Evolutionary conservation across 2,329 filamentous ascomycete genomes (phyloP).

Genomic region (Dactylonectria estremocensis): DNA sequence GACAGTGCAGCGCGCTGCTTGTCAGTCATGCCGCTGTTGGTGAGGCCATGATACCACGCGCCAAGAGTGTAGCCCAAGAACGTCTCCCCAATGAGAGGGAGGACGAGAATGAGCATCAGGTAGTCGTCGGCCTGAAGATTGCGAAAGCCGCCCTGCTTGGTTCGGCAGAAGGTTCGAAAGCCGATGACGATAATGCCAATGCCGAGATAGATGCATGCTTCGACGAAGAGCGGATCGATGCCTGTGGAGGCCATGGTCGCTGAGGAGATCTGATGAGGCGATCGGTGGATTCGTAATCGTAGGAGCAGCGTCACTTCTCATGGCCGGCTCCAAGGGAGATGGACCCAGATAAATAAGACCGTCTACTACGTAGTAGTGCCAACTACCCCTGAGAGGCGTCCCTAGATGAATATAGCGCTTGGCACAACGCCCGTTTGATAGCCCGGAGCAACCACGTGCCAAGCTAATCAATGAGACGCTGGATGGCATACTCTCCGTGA

Average conservation of each 20-base stretch:
- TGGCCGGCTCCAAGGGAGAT: not conserved
- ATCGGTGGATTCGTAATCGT: not conserved
- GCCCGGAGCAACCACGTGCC: not conserved
- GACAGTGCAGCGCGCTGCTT: conserved; percentile 11
- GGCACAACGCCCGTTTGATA: not conserved
- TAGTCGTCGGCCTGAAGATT: conserved; percentile 23
- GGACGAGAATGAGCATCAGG: conserved; percentile 14
- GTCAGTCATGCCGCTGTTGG: conserved; percentile 25
- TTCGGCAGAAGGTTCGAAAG: conserved; percentile 19
- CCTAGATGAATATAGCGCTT: not conserved
- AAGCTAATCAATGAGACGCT: not conserved
- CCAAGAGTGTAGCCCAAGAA: conserved; percentile 11
- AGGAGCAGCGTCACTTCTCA: not conserved
- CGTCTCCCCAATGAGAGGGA: conserved; percentile 11
- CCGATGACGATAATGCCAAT: conserved; percentile 13
- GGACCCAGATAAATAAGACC: not conserved
- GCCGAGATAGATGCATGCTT: conserved; percentile 21
- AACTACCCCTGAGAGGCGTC: not conserved
- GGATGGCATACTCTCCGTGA: not conserved
- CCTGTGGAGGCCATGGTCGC: not conserved
- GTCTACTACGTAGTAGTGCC: too few species aligned
- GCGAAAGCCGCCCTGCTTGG: conserved; percentile 3
- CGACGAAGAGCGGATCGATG: conserved; percentile 9
- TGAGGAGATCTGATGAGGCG: not conserved
- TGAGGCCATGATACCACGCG: conserved; percentile 7